Evolutionary conservation across 73 alveolate species (phyloP).

Genomic region (Durusdinium trenchii): DNA sequence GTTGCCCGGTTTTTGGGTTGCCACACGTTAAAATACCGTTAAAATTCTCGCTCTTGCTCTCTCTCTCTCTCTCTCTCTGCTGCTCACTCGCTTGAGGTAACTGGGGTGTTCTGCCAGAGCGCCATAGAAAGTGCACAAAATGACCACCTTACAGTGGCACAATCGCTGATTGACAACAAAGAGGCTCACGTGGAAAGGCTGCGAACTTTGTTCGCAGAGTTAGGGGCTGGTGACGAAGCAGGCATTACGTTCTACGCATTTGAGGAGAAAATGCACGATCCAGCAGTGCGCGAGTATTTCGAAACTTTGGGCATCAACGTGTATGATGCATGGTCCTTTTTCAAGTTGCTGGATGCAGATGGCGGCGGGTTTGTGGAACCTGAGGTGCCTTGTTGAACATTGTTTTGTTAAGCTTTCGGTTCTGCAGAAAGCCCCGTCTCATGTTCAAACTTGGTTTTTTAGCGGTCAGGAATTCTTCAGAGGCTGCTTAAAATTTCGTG

Average conservation of each 20-base stretch:
- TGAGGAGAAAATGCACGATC: constrained; percentile 24
- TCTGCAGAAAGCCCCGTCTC: background rate
- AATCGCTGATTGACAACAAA: constrained; percentile 47
- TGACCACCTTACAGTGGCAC: constrained; percentile 84
- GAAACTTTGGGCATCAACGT: constrained; percentile 42
- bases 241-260: constrained; percentile 25
- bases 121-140: constrained; percentile 77
- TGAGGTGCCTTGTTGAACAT: background rate
- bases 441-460: background rate
- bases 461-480: constrained; percentile 40
- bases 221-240: background rate
- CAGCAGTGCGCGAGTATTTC: constrained; percentile 7
- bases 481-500: constrained; percentile 55
- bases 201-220: constrained; percentile 7
- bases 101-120: constrained; percentile 75
- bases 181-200: constrained; percentile 33
- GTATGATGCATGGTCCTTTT: constrained; percentile 57
- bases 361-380: constrained; percentile 53
- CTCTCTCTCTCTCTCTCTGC: background rate
- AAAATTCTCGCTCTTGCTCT: too few species aligned
- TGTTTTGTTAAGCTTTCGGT: background rate
- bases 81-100: background rate
- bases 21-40: too few species aligned
- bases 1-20: too few species aligned
- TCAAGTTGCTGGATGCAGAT: constrained; percentile 42